These are phyloP conservation scores for Pseudogymnoascus sp. DNA, from an alignment of 2,329 filamentous ascomycete species.

Conservation along the genomic window DNA sequence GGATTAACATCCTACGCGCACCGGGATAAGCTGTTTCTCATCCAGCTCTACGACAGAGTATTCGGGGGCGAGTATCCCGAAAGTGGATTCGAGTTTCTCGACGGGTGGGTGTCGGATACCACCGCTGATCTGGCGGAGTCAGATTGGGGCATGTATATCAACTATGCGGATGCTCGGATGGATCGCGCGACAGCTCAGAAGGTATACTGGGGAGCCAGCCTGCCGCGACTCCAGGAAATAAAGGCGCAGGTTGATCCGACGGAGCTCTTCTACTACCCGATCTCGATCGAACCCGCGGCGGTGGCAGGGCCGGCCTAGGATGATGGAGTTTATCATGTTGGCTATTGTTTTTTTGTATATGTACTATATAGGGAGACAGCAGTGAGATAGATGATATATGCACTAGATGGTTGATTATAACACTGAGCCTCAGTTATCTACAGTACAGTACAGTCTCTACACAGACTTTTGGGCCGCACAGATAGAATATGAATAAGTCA, in stretches of 20 bases:
- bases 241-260: neutral
- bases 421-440: too few relatives aligned
- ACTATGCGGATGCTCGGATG: neutral
- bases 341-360: neutral
- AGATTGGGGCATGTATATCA: neutral
- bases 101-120: neutral
- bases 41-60: conserved; percentile 52
- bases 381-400: neutral
- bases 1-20: conserved; percentile 55
- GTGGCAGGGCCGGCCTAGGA: neutral
- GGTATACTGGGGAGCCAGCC: neutral
- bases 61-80: conserved; percentile 29
- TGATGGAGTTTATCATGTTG: neutral
- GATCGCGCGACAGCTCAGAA: neutral
- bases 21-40: conserved; percentile 54
- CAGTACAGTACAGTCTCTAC: too few relatives aligned
- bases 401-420: too few relatives aligned
- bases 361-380: neutral
- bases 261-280: neutral
- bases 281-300: neutral
- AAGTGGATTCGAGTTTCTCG: neutral
- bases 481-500: too few relatives aligned
- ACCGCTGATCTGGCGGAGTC: neutral
- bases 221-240: neutral
- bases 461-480: too few relatives aligned